Evolutionary conservation across 2,329 filamentous ascomycete species (phyloP), one percentile per base, ranked within the genome.

Genomic region (Calonectria multiphialidica): DNA sequence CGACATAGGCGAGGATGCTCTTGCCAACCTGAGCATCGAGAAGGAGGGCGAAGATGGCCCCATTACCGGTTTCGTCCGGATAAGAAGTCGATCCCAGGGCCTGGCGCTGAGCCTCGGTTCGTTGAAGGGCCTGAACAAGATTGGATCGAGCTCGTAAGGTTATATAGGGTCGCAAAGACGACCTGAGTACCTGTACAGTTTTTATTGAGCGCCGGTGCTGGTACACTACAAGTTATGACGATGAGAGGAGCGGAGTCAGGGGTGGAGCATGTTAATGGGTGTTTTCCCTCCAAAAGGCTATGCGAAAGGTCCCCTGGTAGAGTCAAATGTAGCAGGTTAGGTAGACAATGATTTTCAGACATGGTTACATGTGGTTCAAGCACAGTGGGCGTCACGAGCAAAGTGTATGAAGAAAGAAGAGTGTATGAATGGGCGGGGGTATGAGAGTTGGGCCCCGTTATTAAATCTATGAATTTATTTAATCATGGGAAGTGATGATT

Each of bases 21-120:
- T 99, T 80, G 97, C 97, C 81, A 99, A 99, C 83, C 83, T 99
- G 84, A 98, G 96, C 83, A 98, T 99, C 80, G 97, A 99, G 86
- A 96, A 98, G 87, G 96, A 98, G 83, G 96, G 95, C 72, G 95
- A 98, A 30, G 93, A 98, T 80, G 97, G 97, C 28, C 95, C 95
- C 7, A 96, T 99, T 75, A 98, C 96, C 49, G 97, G 97, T 53
- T 99, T 99, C 84, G 96, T 99, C 75, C 93, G 97, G 83, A 99
- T 99, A 90, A 93, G 97, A 86, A 98, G 96, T 88, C 93, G 97
- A 82, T 98, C 95, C 44, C 97, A 99, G 87, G 97, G 97, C 61
- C 88, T 99, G 81, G 97, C 97, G 13, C 87, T 99, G 78, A 98
- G 96, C 86, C 87, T 99, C 75, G 97, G 97, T 37, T 97, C 95